A percentile compares a stretch with the other conserved stretches of the same genome.
Evolutionary conservation across 345 rosid genomes (phyloP).

Genomic region (Draba incana): DNA sequence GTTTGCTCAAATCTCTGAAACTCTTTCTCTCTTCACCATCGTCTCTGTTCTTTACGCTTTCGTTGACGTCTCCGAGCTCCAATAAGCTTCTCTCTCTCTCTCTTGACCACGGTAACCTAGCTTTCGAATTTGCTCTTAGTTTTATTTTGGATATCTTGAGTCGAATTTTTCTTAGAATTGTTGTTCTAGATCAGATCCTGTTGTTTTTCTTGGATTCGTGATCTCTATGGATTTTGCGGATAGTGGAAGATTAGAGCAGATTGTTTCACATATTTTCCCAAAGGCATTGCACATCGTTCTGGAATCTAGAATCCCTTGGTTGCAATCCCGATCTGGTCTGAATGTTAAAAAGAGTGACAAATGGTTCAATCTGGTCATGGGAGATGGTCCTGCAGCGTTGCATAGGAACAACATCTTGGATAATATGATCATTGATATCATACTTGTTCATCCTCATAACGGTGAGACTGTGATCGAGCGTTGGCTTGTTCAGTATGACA

Average conservation of each 20-base stretch:
- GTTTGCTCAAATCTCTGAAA: no score
- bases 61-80: slow-evolving; percentile 36
- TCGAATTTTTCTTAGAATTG: background rate
- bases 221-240: slow-evolving; percentile 57
- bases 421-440: slow-evolving; percentile 78
- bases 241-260: slow-evolving; percentile 64
- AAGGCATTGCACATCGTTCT: slow-evolving; percentile 79
- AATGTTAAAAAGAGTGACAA: slow-evolving; percentile 70
- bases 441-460: slow-evolving; percentile 57
- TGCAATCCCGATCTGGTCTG: slow-evolving; percentile 51
- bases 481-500: slow-evolving; percentile 84
- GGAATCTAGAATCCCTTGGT: slow-evolving; percentile 78
- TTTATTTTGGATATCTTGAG: background rate
- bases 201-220: no score
- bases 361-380: slow-evolving; percentile 89
- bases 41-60: slow-evolving; percentile 33
- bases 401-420: slow-evolving; percentile 62
- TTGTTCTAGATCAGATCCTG: slow-evolving; percentile 4
- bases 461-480: slow-evolving; percentile 83
- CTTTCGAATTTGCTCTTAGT: background rate
- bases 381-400: slow-evolving; percentile 80
- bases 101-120: no score
- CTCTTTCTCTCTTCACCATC: background rate
- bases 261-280: slow-evolving; percentile 71
- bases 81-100: no score